Evolutionary conservation across 306 rosid species (phyloP), one percentile per base, ranked within the genome.

Genomic region (Cicer chorassanicum): DNA sequence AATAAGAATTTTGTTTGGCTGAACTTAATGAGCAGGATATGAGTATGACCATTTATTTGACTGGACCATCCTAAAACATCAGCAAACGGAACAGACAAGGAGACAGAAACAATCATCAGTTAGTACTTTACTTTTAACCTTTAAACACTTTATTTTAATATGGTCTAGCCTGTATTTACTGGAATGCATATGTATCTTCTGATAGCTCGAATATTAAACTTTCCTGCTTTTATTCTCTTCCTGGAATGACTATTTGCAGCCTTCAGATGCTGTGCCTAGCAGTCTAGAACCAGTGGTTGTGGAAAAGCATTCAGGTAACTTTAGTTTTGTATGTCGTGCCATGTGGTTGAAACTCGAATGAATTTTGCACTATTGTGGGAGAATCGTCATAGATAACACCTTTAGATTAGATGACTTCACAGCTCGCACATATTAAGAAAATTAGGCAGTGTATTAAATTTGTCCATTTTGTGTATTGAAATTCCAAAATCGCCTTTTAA

Each of bases 21-120:
- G 59, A 46, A 48, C 53, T 51, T 60, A 36, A 70, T 83, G 82
- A 36, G 66, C 95, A 91, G 97, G 93, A 81, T 89, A 77, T 73
- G 87, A 86, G 15, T 74, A 66, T 59, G 97, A 91, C 72, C 56
- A 68, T 74, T 78, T 88, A 72, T 91, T 76, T 70, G 97, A 91
- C 89, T 91, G 97, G 97, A 89, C 97, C 80, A 77, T 91, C 81
- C 82, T 88, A 68, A 91, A 89, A 81, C 74, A 85, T 57, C 91
- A 87, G 77, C 95, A 89, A 75, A 21, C 68, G 0, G 84, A 82
- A 65, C 84, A 62, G 82, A 66, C 80, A 55, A 73, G 72, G 83
- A 80, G 38, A 64, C 86, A 65, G 76, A 82, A 42, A 48, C 83
- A 76, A 73, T 73, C 85, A 82, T 29, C 77, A 44, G 90, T 87